Conservation (phyloP, 352 stramenopile species). For the Phytophthora europaea region DNA sequence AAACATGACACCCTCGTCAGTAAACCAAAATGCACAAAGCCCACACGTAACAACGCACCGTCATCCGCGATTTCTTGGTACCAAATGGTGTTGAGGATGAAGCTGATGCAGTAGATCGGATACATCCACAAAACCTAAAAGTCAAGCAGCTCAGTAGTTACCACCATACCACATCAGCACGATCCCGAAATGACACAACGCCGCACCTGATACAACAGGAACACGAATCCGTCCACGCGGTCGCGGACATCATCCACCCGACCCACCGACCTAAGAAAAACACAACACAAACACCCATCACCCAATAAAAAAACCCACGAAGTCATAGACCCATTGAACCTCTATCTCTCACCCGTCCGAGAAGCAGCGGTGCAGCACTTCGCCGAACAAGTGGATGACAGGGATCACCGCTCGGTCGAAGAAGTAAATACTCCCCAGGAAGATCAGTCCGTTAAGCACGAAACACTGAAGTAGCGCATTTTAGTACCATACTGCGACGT, state of each 20-base stretch:
- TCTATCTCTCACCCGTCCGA: slow-evolving; percentile 56
- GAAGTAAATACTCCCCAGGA: slow-evolving; percentile 92
- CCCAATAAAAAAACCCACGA: background rate
- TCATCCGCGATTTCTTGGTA: slow-evolving; percentile 93
- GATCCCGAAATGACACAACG: slow-evolving; percentile 2
- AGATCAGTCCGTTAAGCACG: slow-evolving; percentile 91
- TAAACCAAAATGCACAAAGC: background rate
- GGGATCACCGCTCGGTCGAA: slow-evolving; percentile 88
- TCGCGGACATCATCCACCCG: slow-evolving; percentile 82
- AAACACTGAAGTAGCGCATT: slow-evolving; percentile 62
- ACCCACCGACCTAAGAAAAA: slow-evolving; percentile 44
- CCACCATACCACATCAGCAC: slow-evolving; percentile 2
- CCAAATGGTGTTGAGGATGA: slow-evolving; percentile 93
- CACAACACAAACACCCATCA: background rate
- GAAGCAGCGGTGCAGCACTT: slow-evolving; percentile 80
- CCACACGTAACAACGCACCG: slow-evolving; percentile 44
- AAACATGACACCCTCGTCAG: background rate
- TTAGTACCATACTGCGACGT: background rate
- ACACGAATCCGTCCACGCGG: slow-evolving; percentile 85
- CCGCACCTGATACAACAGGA: slow-evolving; percentile 84
- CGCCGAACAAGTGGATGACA: slow-evolving; percentile 89
- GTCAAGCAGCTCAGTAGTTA: background rate
- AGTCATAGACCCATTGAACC: background rate
- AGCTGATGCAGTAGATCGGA: slow-evolving; percentile 93
- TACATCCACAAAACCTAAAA: slow-evolving; percentile 89